Percentiles rank a stretch among this genome's conserved stretches.
phyloP scores from a whole-genome alignment of 106 monocot genomes.

The Gastrodia elata region DNA sequence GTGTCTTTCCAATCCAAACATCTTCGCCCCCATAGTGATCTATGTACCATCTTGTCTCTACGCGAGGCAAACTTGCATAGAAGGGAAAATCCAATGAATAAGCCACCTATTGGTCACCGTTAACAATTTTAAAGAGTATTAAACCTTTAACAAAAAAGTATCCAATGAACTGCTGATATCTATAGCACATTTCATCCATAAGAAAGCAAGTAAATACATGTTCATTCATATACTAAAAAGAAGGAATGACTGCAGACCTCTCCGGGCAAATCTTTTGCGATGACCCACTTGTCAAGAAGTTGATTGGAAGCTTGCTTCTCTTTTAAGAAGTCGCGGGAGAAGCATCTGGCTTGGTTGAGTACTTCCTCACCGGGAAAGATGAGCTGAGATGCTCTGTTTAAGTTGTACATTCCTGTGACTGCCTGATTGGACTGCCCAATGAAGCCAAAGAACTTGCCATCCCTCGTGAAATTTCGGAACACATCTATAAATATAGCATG shows the following conservation, averaged over 20 bases:
- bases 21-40: constrained; percentile 86
- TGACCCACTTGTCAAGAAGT: constrained; percentile 88
- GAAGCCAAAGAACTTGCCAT: constrained; percentile 84
- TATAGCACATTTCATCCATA: neutral
- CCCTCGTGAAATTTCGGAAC: constrained; percentile 62
- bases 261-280: constrained; percentile 82
- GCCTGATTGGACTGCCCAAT: constrained; percentile 84
- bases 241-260: constrained; percentile 35
- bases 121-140: neutral
- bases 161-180: too few species aligned
- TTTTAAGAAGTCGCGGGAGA: constrained; percentile 52
- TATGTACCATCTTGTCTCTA: constrained; percentile 65
- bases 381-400: constrained; percentile 75
- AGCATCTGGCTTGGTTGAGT: constrained; percentile 44
- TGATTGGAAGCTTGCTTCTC: constrained; percentile 39
- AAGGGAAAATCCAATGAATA: constrained; percentile 85
- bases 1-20: constrained; percentile 94
- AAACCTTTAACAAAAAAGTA: neutral
- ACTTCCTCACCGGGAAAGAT: constrained; percentile 52
- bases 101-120: constrained; percentile 36
- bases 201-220: neutral
- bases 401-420: constrained; percentile 84
- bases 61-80: constrained; percentile 72
- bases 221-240: neutral
- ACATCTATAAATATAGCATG: too few species aligned